These are phyloP conservation scores for Heliosperma pusillum DNA, from an alignment of 148 eudicot genomes.

Conservation along the genomic window DNA sequence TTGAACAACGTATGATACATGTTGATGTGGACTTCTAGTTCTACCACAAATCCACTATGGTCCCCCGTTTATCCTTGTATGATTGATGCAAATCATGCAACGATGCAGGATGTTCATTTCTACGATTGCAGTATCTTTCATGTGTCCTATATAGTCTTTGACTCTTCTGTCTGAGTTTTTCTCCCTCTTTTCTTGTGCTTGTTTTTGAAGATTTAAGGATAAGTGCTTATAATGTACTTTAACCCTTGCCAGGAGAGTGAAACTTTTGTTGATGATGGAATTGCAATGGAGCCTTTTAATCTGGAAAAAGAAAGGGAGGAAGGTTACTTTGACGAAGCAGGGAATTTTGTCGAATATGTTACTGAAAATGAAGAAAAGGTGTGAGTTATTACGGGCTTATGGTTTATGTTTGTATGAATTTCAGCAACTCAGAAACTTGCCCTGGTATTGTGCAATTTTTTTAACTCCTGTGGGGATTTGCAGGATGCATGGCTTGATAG, in stretches of 20 bases:
- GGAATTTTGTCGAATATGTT: conserved; percentile 82
- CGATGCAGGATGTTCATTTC: too few species aligned
- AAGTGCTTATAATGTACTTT: conserved; percentile 16
- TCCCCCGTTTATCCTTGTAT: background rate
- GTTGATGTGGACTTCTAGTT: background rate
- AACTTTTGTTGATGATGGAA: conserved; percentile 63
- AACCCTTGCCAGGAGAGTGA: conserved; percentile 58
- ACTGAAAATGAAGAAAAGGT: conserved; percentile 77
- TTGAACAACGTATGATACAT: background rate
- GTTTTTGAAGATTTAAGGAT: conserved; percentile 1
- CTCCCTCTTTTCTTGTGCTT: conserved; percentile 8
- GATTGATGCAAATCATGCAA: background rate
- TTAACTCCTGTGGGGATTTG: conserved; percentile 9
- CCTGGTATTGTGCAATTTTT: background rate
- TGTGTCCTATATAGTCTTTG: background rate
- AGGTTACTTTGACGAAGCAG: conserved; percentile 88
- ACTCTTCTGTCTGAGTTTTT: background rate
- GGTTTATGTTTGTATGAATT: background rate
- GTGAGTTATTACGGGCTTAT: conserved; percentile 13
- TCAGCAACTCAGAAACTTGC: conserved; percentile 3
- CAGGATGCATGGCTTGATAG: conserved; percentile 99
- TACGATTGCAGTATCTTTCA: too few species aligned
- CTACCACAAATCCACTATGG: background rate
- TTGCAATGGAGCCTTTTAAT: conserved; percentile 78
- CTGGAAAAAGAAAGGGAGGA: conserved; percentile 83